phyloP scores from a whole-genome alignment of 495 filamentous ascomycete species.

The Hyaloscypha variabilis region DNA sequence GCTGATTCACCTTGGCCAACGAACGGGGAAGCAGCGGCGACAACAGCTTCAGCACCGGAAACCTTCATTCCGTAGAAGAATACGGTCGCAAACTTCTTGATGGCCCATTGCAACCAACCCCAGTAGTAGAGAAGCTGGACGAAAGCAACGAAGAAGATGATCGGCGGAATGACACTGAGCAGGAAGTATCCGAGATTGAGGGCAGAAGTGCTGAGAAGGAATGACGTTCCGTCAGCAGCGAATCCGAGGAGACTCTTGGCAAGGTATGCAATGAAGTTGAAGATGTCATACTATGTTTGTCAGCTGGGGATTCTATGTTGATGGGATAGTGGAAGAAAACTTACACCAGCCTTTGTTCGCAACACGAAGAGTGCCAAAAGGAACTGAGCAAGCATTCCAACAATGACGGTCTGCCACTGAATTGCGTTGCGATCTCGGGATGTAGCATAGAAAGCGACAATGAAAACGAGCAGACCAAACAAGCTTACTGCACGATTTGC shows the following conservation, averaged over 20 bases:
- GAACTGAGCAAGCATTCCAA: slow-evolving; percentile 87
- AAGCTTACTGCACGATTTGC: slow-evolving; percentile 77
- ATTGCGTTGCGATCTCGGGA: slow-evolving; percentile 72
- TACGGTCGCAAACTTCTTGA: slow-evolving; percentile 81
- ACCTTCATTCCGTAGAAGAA: slow-evolving; percentile 90
- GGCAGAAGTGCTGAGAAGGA: slow-evolving; percentile 58
- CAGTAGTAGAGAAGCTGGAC: slow-evolving; percentile 82
- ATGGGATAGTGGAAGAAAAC: slow-evolving; percentile 3
- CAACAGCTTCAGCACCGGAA: slow-evolving; percentile 92
- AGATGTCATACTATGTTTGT: slow-evolving; percentile 68
- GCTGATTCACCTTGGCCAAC: slow-evolving; percentile 93
- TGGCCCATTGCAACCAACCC: slow-evolving; percentile 83
- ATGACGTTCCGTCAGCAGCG: slow-evolving; percentile 67
- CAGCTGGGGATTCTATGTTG: background rate
- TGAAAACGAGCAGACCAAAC: slow-evolving; percentile 77
- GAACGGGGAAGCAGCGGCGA: slow-evolving; percentile 92
- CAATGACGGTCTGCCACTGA: slow-evolving; percentile 85
- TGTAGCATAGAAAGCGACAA: slow-evolving; percentile 65
- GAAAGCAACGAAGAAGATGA: slow-evolving; percentile 91
- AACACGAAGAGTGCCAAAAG: slow-evolving; percentile 87
- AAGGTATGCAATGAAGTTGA: slow-evolving; percentile 77
- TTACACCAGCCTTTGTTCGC: slow-evolving; percentile 66
- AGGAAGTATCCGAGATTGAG: slow-evolving; percentile 55
- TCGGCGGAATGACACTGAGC: slow-evolving; percentile 71
- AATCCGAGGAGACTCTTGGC: slow-evolving; percentile 73